Percentiles rank a stretch among this genome's conserved stretches.
Conservation (phyloP, 345 rosid species). For the Toxicodendron radicans region DNA sequence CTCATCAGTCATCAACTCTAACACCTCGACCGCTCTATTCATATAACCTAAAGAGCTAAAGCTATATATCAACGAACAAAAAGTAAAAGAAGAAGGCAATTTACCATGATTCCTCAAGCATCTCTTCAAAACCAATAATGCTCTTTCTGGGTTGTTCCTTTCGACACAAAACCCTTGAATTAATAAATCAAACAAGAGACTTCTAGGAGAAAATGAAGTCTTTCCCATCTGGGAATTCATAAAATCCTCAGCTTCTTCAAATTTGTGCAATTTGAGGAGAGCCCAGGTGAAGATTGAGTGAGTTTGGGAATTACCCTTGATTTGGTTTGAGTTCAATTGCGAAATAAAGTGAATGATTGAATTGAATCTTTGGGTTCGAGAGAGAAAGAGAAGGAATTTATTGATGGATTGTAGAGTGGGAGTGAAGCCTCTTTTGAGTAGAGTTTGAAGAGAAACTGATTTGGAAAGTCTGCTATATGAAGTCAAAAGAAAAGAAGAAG, state of each 20-base stretch:
- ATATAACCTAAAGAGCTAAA: conserved; percentile 53
- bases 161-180: conserved; percentile 48
- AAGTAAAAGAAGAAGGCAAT: conserved; percentile 59
- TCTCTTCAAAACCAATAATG: conserved; percentile 42
- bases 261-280: conserved; percentile 51
- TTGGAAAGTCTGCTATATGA: neutral
- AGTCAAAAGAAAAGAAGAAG: neutral
- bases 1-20: conserved; percentile 58
- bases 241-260: conserved; percentile 59
- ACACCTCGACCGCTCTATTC: conserved; percentile 56
- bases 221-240: conserved; percentile 42
- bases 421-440: conserved; percentile 52
- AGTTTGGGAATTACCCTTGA: conserved; percentile 36
- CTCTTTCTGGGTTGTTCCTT: conserved; percentile 48
- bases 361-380: conserved; percentile 28
- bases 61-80: conserved; percentile 53
- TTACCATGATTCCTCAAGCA: conserved; percentile 49
- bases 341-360: conserved; percentile 34
- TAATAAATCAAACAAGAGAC: conserved; percentile 49
- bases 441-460: conserved; percentile 27
- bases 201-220: conserved; percentile 31
- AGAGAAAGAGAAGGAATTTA: conserved; percentile 45
- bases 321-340: conserved; percentile 34
- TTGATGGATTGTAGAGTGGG: conserved; percentile 50
- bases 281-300: conserved; percentile 50